Evolutionary conservation across 1,284 basidiomycete genomes (phyloP).

Genomic region (Cutaneotrichosporon spelunceum): DNA sequence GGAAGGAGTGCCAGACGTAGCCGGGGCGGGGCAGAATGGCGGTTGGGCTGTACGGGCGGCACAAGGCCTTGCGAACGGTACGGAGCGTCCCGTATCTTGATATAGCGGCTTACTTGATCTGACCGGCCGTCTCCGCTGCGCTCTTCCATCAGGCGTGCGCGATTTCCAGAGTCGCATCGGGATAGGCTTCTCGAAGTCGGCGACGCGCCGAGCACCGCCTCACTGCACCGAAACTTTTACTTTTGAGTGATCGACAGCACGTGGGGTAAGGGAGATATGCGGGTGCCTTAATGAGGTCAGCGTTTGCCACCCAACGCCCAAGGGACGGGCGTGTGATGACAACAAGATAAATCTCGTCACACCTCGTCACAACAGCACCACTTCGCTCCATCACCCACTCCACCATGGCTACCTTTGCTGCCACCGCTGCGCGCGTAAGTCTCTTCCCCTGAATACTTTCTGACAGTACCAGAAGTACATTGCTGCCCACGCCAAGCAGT

Average conservation of each 20-base stretch:
- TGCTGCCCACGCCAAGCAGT: conserved; percentile 47
- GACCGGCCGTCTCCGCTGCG: background rate
- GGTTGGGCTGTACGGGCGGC: background rate
- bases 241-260: background rate
- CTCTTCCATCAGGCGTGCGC: conserved; percentile 1
- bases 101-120: background rate
- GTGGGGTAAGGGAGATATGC: background rate
- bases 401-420: conserved; percentile 7
- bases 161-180: background rate
- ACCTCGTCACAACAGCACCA: background rate
- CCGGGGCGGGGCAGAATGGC: background rate
- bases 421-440: conserved; percentile 11
- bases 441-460: background rate
- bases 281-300: conserved; percentile 6
- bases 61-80: background rate
- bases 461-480: conserved; percentile 19
- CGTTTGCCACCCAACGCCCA: conserved; percentile 4
- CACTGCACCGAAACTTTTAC: background rate
- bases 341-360: background rate
- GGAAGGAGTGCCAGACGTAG: too few relatives aligned
- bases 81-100: background rate
- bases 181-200: conserved; percentile 3
- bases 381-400: too few relatives aligned
- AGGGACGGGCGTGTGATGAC: background rate
- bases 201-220: background rate